A percentile compares a stretch with the other conserved stretches of the same genome.
These are phyloP conservation scores for Daucus carota DNA, from an alignment of 129 eudicot species.

Conservation along the genomic window DH1_v3.0 NC_030388.2:24392501-24393000, in stretches of 20 bases:
- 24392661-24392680: constrained; percentile 89
- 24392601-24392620: background rate
- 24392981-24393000: no score
- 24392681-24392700: constrained; percentile 96
- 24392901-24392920: no score
- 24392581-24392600: constrained; percentile 16
- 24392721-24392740: constrained; percentile 9
- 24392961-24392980: no score
- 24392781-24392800: constrained; percentile 36
- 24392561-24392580: constrained; percentile 76
- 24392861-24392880: no score
- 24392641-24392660: background rate
- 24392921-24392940: no score
- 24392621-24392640: background rate
- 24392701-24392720: constrained; percentile 84
- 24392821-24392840: no score
- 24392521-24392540: constrained; percentile 93
- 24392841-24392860: no score
- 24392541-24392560: constrained; percentile 86
- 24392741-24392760: constrained; percentile 60
- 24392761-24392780: constrained; percentile 81
- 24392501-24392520: constrained; percentile 96
- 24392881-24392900: no score
- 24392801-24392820: no score
- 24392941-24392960: no score